phyloP scores from a whole-genome alignment of 2,329 filamentous ascomycete species.

The Beauveria sp. region DNA sequence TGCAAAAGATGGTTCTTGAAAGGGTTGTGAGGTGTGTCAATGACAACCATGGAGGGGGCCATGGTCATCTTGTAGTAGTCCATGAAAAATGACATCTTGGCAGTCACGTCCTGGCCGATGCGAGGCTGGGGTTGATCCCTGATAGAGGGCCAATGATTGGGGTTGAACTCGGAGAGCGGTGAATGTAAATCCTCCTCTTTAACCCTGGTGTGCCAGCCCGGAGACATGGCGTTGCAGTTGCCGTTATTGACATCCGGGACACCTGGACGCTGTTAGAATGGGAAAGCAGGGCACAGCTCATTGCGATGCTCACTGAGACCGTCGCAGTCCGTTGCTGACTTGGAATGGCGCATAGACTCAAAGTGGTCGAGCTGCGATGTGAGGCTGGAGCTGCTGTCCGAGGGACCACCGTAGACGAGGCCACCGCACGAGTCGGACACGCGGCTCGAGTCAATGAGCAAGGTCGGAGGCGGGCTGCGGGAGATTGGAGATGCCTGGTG shows the following conservation, averaged over 20 bases:
- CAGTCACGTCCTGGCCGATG: conserved; percentile 57
- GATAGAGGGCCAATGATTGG: conserved; percentile 40
- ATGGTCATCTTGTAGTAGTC: conserved; percentile 92
- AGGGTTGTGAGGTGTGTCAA: conserved; percentile 79
- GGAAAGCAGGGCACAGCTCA: conserved; percentile 27
- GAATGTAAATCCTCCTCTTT: conserved; percentile 39
- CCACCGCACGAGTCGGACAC: conserved; percentile 54
- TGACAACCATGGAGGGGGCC: conserved; percentile 83
- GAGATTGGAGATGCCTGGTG: conserved; percentile 48
- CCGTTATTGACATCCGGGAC: conserved; percentile 45
- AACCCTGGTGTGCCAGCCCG: conserved; percentile 38
- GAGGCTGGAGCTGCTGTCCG: conserved; percentile 53
- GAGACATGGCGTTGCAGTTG: conserved; percentile 39
- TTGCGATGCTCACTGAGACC: conserved; percentile 42
- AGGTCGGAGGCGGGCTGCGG: conserved; percentile 47
- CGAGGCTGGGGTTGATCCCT: conserved; percentile 40
- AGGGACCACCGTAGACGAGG: conserved; percentile 51
- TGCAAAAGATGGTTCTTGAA: conserved; percentile 77
- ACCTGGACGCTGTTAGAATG: conserved; percentile 34
- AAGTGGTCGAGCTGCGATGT: conserved; percentile 52
- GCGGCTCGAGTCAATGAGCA: conserved; percentile 48
- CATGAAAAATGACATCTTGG: conserved; percentile 80
- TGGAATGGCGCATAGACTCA: conserved; percentile 41
- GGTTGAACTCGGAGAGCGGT: conserved; percentile 35
- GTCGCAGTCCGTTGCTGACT: conserved; percentile 39